Percentiles rank a stretch among this genome's conserved stretches.
Evolutionary conservation across 495 filamentous ascomycete genomes (phyloP).

Genomic region (Lepraria neglecta): DNA sequence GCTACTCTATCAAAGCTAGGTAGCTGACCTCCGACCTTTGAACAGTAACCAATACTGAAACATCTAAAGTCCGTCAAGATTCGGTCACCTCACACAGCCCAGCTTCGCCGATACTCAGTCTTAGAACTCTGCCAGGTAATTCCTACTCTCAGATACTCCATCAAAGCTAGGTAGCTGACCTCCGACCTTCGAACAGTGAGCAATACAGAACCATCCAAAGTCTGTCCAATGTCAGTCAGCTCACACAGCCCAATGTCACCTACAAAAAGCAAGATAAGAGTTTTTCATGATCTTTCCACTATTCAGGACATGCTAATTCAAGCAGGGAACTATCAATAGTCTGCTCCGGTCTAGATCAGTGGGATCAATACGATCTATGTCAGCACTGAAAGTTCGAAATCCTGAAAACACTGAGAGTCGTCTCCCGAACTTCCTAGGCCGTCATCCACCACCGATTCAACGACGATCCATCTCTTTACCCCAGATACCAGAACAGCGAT

Average conservation of each 20-base stretch:
- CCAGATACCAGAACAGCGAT: not conserved
- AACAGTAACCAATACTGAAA: too few species aligned
- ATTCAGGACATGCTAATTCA: too few species aligned
- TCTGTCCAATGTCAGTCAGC: not conserved
- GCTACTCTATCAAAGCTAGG: not conserved
- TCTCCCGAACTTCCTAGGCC: conserved; percentile 9
- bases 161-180: not conserved
- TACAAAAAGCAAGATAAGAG: too few species aligned
- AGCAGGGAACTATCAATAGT: too few species aligned
- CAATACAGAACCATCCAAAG: not conserved
- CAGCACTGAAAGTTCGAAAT: not conserved
- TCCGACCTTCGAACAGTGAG: not conserved
- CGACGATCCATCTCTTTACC: conserved; percentile 11
- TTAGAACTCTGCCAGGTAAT: too few species aligned
- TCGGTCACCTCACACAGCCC: too few species aligned
- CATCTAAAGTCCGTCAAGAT: too few species aligned
- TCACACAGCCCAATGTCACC: too few species aligned
- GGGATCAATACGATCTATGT: not conserved
- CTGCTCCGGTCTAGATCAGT: not conserved
- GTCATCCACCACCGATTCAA: conserved; percentile 9
- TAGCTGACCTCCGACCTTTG: not conserved
- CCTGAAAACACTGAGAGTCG: not conserved
- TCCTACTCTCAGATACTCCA: too few species aligned
- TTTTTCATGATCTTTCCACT: too few species aligned
- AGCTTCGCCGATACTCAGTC: too few species aligned